Percentiles rank a stretch among this genome's conserved stretches.
Evolutionary conservation across 169 alveolate species (phyloP).

Genomic region (Perkinsus olseni): DNA sequence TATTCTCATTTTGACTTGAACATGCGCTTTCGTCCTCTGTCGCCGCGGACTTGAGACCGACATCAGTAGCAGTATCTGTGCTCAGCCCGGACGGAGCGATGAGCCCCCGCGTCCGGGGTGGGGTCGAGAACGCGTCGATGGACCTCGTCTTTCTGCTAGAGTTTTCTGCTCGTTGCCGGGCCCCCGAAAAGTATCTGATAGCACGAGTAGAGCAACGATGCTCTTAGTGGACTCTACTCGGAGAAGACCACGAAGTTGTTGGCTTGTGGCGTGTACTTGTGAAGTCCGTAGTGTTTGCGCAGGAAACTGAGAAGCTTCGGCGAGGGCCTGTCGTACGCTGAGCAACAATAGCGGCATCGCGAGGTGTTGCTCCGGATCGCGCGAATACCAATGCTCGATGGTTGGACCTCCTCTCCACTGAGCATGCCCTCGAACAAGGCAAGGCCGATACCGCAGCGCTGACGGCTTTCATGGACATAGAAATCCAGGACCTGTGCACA

Average conservation of each 20-base stretch:
- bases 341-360: background rate
- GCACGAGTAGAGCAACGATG: no score
- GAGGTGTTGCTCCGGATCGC: background rate
- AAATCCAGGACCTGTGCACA: slow-evolving; percentile 73
- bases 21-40: no score
- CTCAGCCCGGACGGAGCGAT: no score
- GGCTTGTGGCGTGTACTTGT: slow-evolving; percentile 54
- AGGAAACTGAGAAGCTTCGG: slow-evolving; percentile 58
- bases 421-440: slow-evolving; percentile 10
- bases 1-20: no score
- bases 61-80: no score
- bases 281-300: slow-evolving; percentile 55
- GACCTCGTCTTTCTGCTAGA: no score
- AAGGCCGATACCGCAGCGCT: slow-evolving; percentile 70
- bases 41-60: no score
- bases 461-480: slow-evolving; percentile 64
- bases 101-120: background rate
- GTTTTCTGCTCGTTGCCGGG: background rate
- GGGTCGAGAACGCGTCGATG: background rate
- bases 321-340: slow-evolving; percentile 79
- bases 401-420: background rate
- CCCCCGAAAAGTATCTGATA: background rate
- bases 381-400: background rate
- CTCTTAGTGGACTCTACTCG: no score
- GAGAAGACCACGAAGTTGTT: slow-evolving; percentile 60